Conservation (phyloP, 208 protist species). For the Acanthamoeba healyi region DNA sequence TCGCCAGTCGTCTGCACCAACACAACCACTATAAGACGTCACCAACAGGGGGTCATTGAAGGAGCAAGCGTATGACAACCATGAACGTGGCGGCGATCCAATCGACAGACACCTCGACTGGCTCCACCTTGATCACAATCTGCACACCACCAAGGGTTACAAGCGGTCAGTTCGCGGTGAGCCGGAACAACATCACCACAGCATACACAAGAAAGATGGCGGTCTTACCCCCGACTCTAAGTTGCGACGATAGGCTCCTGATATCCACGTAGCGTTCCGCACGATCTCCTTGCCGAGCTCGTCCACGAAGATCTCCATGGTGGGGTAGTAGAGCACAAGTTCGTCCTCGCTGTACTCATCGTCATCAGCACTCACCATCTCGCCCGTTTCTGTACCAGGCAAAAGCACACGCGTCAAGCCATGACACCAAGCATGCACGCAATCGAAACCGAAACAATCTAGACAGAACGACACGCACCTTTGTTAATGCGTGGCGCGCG, state of each 20-base stretch:
- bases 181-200: too few species aligned
- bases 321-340: background rate
- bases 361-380: background rate
- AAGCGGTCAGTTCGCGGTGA: too few species aligned
- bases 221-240: background rate
- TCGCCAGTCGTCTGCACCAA: background rate
- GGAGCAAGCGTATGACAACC: too few species aligned
- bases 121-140: slow-evolving; percentile 30
- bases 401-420: background rate
- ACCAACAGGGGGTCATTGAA: too few species aligned
- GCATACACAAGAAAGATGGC: background rate
- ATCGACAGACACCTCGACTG: background rate
- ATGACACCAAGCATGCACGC: too few species aligned
- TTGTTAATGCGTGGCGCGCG: background rate
- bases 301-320: background rate
- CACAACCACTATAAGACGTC: background rate
- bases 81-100: background rate
- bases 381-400: background rate
- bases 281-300: background rate
- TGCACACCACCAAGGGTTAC: too few species aligned
- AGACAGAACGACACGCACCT: background rate
- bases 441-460: too few species aligned
- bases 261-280: background rate
- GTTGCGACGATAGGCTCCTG: background rate
- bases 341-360: slow-evolving; percentile 15